Evolutionary conservation across 2,329 filamentous ascomycete genomes (phyloP), one percentile per base, ranked within the genome.

Genomic region (Fusarium acutatum): DNA sequence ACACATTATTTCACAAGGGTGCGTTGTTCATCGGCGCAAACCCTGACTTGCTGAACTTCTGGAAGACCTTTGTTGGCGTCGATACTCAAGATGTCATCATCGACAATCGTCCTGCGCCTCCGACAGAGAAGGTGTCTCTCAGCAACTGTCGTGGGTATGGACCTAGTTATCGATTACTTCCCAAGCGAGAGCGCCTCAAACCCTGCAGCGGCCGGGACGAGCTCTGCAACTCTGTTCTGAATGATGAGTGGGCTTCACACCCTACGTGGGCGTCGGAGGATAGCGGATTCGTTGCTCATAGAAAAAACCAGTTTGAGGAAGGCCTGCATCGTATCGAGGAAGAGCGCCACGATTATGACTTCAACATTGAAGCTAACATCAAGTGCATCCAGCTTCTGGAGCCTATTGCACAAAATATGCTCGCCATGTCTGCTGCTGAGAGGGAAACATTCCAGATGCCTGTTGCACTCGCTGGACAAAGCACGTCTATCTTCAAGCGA

Each of bases 211-310:
- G 96, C 17, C 93, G 96, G 50, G 96, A 99, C 79, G 95, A 97
- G 81, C 91, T 99, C 75, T 99, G 96, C 84, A 92, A 94, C 75
- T 92, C 93, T 30, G 96, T 99, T 2, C 87, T 99, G 61, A 99
- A 99, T 75, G 96, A 99, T 77, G 94, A 98, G 75, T 99, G 96
- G 96, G 96, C 96, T 5, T 98, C 96, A 32, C 96, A 99, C 83
- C 96, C 96, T 7, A 99, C 96, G 0, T 99, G 96, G 96, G 96
- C 96, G 4, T 98, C 96, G 2, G 96, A 99, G 82, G 96, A 99
- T 80, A 97, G 94, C 49, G 96, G 96, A 1, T 99, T 99, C 77
- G 96, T 99, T 67, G 96, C 96, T 18, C 96, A 99, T 83, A 91
- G 96, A 71, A 99, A 99, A 88, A 99, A 99, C 77, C 90, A 93